phyloP scores from a whole-genome alignment of 306 rosid species.

The Cicer bijugum region DNA sequence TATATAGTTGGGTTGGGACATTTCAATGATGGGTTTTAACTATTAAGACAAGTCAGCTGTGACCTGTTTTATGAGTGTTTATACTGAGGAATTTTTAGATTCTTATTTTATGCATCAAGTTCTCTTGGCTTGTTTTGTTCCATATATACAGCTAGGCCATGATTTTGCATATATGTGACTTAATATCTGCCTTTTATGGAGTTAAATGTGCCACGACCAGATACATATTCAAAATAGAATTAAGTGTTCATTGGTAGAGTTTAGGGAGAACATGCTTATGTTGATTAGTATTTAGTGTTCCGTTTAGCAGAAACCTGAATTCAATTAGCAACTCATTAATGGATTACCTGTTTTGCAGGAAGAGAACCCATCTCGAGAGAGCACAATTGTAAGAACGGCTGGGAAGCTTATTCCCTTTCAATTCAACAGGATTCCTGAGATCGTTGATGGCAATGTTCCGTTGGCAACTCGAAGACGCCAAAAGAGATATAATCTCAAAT shows the following conservation, averaged over 20 bases:
- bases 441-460: constrained; percentile 64
- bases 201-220: constrained; percentile 9
- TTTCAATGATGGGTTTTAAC: constrained; percentile 13
- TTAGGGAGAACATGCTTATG: constrained; percentile 32
- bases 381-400: constrained; percentile 93
- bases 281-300: constrained; percentile 19
- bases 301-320: not conserved
- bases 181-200: constrained; percentile 17
- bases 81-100: not conserved
- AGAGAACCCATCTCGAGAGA: constrained; percentile 93
- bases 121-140: constrained; percentile 6
- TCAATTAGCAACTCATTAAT: constrained; percentile 18
- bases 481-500: constrained; percentile 76
- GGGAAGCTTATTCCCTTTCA: constrained; percentile 92
- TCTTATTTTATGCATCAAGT: not conserved
- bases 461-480: constrained; percentile 83
- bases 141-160: not conserved
- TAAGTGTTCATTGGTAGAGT: not conserved
- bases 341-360: constrained; percentile 54
- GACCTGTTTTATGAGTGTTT: constrained; percentile 18
- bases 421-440: constrained; percentile 83
- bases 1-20: constrained; percentile 15
- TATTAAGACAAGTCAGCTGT: not conserved
- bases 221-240: constrained; percentile 21
- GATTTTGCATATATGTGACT: constrained; percentile 16